Percentiles rank a stretch among this genome's conserved stretches.
Evolutionary conservation across 768 basidiomycete species (phyloP).

Genomic region (Russula sp.): DNA sequence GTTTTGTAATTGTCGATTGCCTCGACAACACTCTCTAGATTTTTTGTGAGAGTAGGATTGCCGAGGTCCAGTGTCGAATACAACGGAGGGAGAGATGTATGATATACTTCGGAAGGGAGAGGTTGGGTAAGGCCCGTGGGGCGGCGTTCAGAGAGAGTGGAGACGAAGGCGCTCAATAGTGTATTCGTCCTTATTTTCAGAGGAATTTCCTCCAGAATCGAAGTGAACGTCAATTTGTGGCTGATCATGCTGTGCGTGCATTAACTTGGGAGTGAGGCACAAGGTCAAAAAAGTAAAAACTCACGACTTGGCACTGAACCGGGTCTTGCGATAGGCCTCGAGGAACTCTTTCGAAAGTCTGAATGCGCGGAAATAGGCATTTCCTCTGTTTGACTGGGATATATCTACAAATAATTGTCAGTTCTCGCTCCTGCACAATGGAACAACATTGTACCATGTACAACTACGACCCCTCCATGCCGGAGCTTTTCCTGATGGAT

Average conservation of each 20-base stretch:
- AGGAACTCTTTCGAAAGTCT: constrained; percentile 72
- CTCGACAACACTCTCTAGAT: constrained; percentile 80
- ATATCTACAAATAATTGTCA: constrained; percentile 43
- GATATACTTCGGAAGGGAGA: constrained; percentile 29
- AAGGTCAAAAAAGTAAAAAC: constrained; percentile 18
- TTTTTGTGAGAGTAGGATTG: constrained; percentile 58
- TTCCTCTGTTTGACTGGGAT: constrained; percentile 71
- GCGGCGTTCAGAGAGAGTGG: constrained; percentile 47
- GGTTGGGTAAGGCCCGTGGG: constrained; percentile 33
- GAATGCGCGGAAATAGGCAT: constrained; percentile 86
- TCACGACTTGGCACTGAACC: constrained; percentile 82
- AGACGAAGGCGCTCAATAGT: constrained; percentile 71
- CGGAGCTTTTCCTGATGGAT: constrained; percentile 79
- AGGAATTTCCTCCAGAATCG: constrained; percentile 80
- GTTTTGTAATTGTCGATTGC: constrained; percentile 79
- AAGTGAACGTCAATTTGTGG: constrained; percentile 77
- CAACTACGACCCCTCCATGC: constrained; percentile 78
- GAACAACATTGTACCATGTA: constrained; percentile 54
- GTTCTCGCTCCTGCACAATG: background rate
- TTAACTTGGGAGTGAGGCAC: background rate
- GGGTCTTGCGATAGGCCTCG: constrained; percentile 72
- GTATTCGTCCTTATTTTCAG: constrained; percentile 78
- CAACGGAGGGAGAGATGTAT: constrained; percentile 44
- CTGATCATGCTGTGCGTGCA: constrained; percentile 52
- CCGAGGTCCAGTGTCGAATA: constrained; percentile 68